A percentile compares a stretch with the other conserved stretches of the same genome.
These are phyloP conservation scores for Phytophthora cactorum DNA, from an alignment of 352 stramenopile species.

Conservation along the genomic window DNA sequence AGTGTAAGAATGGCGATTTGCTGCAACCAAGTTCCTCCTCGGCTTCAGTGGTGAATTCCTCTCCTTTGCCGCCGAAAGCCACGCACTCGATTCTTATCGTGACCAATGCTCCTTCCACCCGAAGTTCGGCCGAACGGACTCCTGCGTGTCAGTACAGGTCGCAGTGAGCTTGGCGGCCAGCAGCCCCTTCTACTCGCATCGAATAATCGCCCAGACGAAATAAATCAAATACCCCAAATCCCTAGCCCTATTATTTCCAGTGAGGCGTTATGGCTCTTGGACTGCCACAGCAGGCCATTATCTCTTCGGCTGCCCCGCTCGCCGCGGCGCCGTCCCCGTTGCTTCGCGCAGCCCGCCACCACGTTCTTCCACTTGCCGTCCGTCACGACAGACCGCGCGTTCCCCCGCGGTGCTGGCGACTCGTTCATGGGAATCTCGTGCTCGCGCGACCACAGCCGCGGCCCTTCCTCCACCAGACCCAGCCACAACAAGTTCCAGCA, in stretches of 20 bases:
- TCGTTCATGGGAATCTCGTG: conserved; percentile 47
- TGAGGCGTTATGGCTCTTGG: conserved; percentile 21
- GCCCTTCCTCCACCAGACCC: conserved; percentile 16
- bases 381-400: conserved; percentile 15
- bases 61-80: neutral
- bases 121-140: neutral
- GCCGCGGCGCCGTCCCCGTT: conserved; percentile 6
- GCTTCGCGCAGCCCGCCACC: conserved; percentile 12
- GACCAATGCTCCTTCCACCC: conserved; percentile 4
- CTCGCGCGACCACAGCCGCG: conserved; percentile 44
- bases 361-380: conserved; percentile 31
- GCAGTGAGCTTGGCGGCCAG: neutral
- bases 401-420: conserved; percentile 23
- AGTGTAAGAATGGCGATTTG: neutral
- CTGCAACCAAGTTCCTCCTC: conserved; percentile 2
- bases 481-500: conserved; percentile 17
- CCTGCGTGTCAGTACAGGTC: neutral
- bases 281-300: conserved; percentile 16
- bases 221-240: conserved; percentile 38
- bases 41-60: neutral
- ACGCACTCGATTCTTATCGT: conserved; percentile 11
- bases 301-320: conserved; percentile 4
- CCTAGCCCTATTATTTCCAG: conserved; percentile 44
- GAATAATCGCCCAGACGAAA: conserved; percentile 26
- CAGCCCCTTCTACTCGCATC: conserved; percentile 17